Evolutionary conservation across 139 green algal species (phyloP).

Genomic region (Chlamydomonas sp.): DNA sequence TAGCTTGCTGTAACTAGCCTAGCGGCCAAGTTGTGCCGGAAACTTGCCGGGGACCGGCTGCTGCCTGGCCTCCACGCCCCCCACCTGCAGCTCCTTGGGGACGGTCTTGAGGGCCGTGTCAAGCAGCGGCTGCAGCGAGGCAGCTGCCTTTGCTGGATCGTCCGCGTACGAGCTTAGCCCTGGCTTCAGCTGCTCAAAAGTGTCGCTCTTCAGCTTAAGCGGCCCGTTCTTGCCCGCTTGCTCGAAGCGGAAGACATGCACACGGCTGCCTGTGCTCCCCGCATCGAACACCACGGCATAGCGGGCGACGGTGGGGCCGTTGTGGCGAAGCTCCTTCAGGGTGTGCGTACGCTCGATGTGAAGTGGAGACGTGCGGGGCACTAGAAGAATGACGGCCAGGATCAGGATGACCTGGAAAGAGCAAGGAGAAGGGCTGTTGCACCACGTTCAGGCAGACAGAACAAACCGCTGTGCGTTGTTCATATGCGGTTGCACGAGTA

Average conservation of each 20-base stretch:
- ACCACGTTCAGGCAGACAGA: no score
- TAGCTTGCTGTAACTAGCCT: no score
- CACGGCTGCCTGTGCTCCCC: constrained; percentile 93
- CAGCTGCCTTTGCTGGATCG: constrained; percentile 78
- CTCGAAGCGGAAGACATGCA: constrained; percentile 96
- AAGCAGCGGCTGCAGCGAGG: constrained; percentile 87
- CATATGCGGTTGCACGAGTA: no score
- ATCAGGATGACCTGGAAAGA: constrained; percentile 69
- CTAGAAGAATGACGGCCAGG: constrained; percentile 61
- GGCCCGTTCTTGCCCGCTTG: constrained; percentile 15
- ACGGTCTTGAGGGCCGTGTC: constrained; percentile 85
- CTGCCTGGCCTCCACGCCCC: no score
- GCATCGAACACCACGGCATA: constrained; percentile 97
- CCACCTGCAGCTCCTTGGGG: constrained; percentile 67
- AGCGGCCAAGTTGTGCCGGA: no score
- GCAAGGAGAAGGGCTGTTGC: background rate
- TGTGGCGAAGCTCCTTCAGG: constrained; percentile 45
- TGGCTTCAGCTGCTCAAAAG: constrained; percentile 94
- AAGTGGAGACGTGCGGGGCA: constrained; percentile 50
- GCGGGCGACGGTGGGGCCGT: background rate
- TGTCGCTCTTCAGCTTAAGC: constrained; percentile 84
- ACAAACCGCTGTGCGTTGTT: no score
- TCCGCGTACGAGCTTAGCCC: constrained; percentile 88
- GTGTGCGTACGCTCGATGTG: constrained; percentile 24
- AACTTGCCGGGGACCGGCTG: no score